These are phyloP conservation scores for Phytophthora ramorum DNA, from an alignment of 352 stramenopile genomes.

Conservation along the genomic window DNA sequence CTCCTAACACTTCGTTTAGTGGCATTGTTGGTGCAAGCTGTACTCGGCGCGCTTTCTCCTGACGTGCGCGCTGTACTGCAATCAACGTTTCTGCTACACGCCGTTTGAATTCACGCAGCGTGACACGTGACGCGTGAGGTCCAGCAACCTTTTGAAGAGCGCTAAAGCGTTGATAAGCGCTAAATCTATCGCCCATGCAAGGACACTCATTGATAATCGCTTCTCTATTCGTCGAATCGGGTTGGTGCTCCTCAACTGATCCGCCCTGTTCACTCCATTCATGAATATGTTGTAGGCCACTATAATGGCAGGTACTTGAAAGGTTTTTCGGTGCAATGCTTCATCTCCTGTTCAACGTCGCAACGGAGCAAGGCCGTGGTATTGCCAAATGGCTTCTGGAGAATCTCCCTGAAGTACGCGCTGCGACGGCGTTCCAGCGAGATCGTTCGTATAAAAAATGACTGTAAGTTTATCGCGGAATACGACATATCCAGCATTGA, in stretches of 20 bases:
- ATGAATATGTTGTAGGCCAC: not conserved
- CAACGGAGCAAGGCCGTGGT: not conserved
- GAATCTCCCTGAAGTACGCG: not conserved
- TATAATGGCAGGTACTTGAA: not conserved
- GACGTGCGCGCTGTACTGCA: not conserved
- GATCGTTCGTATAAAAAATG: constrained; percentile 18
- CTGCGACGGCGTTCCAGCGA: constrained; percentile 1
- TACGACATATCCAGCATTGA: constrained; percentile 6
- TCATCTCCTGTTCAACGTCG: not conserved
- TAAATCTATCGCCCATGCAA: not conserved
- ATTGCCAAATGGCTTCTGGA: not conserved
- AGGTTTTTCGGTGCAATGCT: constrained; percentile 5
- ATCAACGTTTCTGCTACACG: not conserved
- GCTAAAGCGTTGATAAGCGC: not conserved
- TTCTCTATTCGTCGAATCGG: not conserved
- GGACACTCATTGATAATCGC: not conserved
- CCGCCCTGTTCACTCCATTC: not conserved
- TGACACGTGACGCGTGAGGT: not conserved
- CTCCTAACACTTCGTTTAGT: not conserved
- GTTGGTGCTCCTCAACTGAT: not conserved
- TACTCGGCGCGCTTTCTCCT: not conserved
- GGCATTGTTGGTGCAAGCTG: not conserved
- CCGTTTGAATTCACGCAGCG: not conserved
- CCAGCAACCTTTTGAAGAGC: not conserved
- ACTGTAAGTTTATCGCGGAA: constrained; percentile 8